Conservation (phyloP, 352 stramenopile species). For the Phytophthora sansomeana region DNA sequence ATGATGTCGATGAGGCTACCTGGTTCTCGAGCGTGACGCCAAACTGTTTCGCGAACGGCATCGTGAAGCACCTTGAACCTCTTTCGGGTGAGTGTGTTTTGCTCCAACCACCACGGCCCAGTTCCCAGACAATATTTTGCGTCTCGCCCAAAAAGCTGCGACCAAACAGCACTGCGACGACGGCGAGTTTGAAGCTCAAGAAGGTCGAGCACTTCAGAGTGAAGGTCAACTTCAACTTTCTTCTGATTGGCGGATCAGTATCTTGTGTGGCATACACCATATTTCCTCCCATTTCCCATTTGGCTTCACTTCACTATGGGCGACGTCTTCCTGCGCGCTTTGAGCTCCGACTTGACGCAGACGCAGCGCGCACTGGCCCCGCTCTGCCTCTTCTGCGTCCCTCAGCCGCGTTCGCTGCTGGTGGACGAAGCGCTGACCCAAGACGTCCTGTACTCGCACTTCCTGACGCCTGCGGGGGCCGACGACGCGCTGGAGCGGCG, state of each 20-base stretch:
- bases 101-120: no score
- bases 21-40: no score
- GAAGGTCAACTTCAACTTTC: conserved; percentile 35
- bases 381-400: conserved; percentile 72
- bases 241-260: conserved; percentile 17
- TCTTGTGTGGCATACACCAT: conserved; percentile 15
- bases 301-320: conserved; percentile 41
- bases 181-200: no score
- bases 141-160: no score
- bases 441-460: conserved; percentile 63
- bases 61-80: no score
- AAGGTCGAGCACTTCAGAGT: no score
- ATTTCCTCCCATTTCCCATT: conserved; percentile 15
- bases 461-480: conserved; percentile 49
- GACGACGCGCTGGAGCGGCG: conserved; percentile 21
- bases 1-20: no score
- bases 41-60: no score
- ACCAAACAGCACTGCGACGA: no score
- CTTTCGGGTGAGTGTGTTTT: no score
- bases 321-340: conserved; percentile 54
- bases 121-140: no score
- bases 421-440: conserved; percentile 44
- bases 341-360: conserved; percentile 50
- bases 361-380: conserved; percentile 63
- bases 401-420: conserved; percentile 67